Evolutionary conservation across 176 grass and related monocot species (phyloP).

Genomic region (Ananas comosus): DNA sequence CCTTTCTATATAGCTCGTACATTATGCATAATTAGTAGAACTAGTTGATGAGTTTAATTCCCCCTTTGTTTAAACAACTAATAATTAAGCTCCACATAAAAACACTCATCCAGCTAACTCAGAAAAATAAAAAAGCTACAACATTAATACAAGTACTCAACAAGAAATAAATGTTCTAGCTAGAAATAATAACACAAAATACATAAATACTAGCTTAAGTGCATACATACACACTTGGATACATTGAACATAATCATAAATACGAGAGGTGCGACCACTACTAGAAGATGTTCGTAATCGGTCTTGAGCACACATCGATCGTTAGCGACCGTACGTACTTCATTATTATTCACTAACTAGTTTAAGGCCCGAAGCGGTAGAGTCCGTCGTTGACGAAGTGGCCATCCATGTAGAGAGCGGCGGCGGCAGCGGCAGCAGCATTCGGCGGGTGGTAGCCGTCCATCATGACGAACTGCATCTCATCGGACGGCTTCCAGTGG

Average conservation of each 20-base stretch:
- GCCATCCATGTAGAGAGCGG: slow-evolving; percentile 76
- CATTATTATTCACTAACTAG: background rate
- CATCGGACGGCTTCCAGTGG: slow-evolving; percentile 92
- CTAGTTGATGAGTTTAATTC: no score
- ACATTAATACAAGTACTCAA: no score
- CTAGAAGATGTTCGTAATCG: no score
- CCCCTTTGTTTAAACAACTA: no score
- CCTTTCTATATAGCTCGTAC: no score
- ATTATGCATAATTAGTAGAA: no score
- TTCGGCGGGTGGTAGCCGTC: slow-evolving; percentile 51
- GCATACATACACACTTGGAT: background rate
- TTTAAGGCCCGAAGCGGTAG: slow-evolving; percentile 40
- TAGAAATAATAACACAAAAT: slow-evolving; percentile 4
- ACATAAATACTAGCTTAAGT: background rate
- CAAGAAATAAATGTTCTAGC: background rate
- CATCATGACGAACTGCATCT: slow-evolving; percentile 94
- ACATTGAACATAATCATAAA: slow-evolving; percentile 3
- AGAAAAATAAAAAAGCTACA: no score
- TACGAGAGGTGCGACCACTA: background rate
- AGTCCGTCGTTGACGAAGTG: slow-evolving; percentile 56
- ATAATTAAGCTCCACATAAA: no score
- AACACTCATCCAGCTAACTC: no score
- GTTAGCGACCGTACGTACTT: background rate
- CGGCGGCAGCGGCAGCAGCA: slow-evolving; percentile 16
- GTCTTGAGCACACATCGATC: no score